Evolutionary conservation across 106 monocot species (phyloP).

Genomic region (Posidonia australis): DNA sequence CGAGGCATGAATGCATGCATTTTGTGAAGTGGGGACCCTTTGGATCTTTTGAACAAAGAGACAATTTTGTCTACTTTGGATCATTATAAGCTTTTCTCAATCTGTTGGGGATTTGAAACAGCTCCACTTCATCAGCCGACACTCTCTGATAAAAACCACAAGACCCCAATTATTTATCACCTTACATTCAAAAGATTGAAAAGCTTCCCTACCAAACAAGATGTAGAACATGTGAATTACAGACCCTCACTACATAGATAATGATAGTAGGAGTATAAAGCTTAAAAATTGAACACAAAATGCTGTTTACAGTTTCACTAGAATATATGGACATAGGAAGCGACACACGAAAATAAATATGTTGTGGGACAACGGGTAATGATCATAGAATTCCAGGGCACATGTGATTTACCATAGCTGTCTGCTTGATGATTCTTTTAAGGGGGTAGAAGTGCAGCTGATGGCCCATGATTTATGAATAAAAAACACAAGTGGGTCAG

Average conservation of each 20-base stretch:
- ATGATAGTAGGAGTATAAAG: neutral
- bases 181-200: neutral
- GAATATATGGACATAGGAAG: no score
- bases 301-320: no score
- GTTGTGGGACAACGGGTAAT: slow-evolving; percentile 22
- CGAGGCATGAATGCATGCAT: neutral
- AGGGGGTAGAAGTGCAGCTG: slow-evolving; percentile 1
- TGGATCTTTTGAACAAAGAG: slow-evolving; percentile 1
- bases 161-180: neutral
- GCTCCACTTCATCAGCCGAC: neutral
- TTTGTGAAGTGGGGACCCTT: neutral
- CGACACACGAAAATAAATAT: neutral
- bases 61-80: neutral
- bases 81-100: neutral
- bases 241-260: no score
- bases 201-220: no score
- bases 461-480: neutral
- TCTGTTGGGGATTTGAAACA: neutral
- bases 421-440: slow-evolving; percentile 31
- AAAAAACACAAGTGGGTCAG: slow-evolving; percentile 4
- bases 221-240: neutral
- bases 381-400: slow-evolving; percentile 26
- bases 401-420: slow-evolving; percentile 37
- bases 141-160: neutral
- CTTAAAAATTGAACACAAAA: neutral